Conservation (phyloP, 176 grass and related monocot species). For the Phyllostachys edulis region DNA sequence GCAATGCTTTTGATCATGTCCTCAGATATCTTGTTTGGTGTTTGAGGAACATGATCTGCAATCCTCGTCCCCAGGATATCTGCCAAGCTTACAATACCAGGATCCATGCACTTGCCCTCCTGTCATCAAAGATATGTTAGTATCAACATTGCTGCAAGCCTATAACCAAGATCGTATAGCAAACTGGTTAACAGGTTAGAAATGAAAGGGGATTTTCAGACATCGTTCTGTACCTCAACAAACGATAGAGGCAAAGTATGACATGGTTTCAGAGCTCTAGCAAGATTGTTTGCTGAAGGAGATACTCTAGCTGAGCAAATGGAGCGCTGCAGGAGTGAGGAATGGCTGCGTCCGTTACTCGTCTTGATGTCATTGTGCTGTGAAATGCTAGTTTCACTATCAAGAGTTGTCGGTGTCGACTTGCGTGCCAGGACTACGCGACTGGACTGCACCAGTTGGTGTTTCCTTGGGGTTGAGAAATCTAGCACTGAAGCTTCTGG, state of each 20-base stretch:
- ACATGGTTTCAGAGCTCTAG: slow-evolving; percentile 75
- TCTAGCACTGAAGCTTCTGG: slow-evolving; percentile 35
- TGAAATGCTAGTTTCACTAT: slow-evolving; percentile 29
- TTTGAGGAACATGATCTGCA: slow-evolving; percentile 86
- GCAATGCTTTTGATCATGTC: slow-evolving; percentile 88
- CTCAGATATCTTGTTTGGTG: slow-evolving; percentile 87
- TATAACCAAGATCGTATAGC: neutral
- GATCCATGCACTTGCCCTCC: slow-evolving; percentile 54
- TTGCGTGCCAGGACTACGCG: slow-evolving; percentile 45
- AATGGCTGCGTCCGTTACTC: slow-evolving; percentile 67
- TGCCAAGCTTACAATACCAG: slow-evolving; percentile 64
- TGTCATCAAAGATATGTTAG: slow-evolving; percentile 37
- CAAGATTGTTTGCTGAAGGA: slow-evolving; percentile 64
- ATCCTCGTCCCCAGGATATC: slow-evolving; percentile 90
- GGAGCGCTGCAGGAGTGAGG: slow-evolving; percentile 66
- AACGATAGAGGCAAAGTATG: slow-evolving; percentile 76
- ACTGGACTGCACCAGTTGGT: slow-evolving; percentile 40
- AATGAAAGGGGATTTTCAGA: neutral
- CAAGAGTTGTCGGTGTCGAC: slow-evolving; percentile 38
- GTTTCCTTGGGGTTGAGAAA: slow-evolving; percentile 47
- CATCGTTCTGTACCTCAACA: slow-evolving; percentile 50
- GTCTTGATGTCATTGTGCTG: slow-evolving; percentile 29
- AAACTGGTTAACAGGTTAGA: neutral
- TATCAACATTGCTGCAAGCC: neutral
- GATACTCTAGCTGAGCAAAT: slow-evolving; percentile 70